Evolutionary conservation across 805 yeast genomes (phyloP), one percentile per base, ranked within the genome.

Genomic region (Saccharomycopsis capsularis): DNA sequence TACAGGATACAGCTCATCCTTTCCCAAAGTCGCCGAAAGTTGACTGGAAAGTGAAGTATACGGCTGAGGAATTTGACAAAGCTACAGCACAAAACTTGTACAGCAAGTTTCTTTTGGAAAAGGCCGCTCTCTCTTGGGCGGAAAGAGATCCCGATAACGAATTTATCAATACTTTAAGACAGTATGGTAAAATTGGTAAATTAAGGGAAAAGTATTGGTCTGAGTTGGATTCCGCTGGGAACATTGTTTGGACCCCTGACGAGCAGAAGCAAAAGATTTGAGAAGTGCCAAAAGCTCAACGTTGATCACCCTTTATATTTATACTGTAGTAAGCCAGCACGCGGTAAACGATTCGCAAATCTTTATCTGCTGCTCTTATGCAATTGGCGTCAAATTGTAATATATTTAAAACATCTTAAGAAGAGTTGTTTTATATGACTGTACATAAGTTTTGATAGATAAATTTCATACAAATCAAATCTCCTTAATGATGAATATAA

Each of bases 31-130:
- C 59, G 53, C n/a, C 22, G 13, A 38, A 44, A 3, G 60, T 56
- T n/a, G 51, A 55, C 7, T 73, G 78, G 77, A 57, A 51, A 4
- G 62, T 66, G 1, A 50, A 51, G 2, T 60, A 64, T 16, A 57
- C 53, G 3, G 55, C 72, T 15, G 53, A 53, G 2, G 59, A 60
- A 40, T 51, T 70, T 18, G 37, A 52, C 7, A 30, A 50, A 3
- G 40, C 50, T 1, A 51, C 44, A 1, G 52, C 67, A 15, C 34
- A 46, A 15, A 43, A 39, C 3, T 45, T 52, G 19, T 66, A 63
- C 53, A 42, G 46, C 3, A 46, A 48, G 5, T 62, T 58, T 44
- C 53, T 60, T 32, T 50, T 56, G n/a, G 61, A 56, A 29, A 63
- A 59, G 25, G 50, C 46, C 1, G 25, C 34, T 13, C 16, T 47